phyloP scores from a whole-genome alignment of 2,329 filamentous ascomycete species.

The Ambrosiella beaveri region DNA sequence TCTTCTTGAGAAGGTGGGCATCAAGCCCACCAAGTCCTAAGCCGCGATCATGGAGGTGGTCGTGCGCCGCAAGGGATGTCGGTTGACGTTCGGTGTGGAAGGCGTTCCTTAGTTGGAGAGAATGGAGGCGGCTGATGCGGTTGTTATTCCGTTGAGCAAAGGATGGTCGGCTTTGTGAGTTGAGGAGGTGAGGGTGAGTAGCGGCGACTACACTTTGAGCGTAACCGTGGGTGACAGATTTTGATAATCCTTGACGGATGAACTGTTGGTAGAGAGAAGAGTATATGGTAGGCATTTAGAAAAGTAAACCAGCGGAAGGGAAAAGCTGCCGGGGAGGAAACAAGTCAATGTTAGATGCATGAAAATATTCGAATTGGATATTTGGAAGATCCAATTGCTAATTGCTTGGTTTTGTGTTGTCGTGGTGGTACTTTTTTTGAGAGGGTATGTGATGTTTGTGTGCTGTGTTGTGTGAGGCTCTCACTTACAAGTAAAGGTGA shows the following conservation, averaged over 20 bases:
- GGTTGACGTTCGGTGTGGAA: conserved; percentile 45
- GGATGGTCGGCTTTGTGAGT: conserved; percentile 49
- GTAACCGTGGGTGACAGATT: conserved; percentile 95
- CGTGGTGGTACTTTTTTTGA: neutral
- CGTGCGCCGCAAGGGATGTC: conserved; percentile 29
- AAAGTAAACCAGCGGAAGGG: conserved; percentile 32
- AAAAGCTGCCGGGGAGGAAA: neutral
- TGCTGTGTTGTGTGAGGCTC: neutral
- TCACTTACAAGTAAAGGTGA: conserved; percentile 29
- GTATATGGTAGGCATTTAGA: conserved; percentile 79
- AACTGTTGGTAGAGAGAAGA: conserved; percentile 58
- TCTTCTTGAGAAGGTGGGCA: conserved; percentile 78
- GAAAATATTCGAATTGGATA: neutral
- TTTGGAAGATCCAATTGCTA: conserved; percentile 20
- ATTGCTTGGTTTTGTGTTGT: neutral
- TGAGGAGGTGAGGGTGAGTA: conserved; percentile 62
- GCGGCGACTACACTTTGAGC: conserved; percentile 94
- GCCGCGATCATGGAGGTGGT: conserved; percentile 34
- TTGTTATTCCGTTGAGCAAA: conserved; percentile 41
- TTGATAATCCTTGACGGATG: conserved; percentile 87
- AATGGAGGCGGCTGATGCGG: conserved; percentile 35
- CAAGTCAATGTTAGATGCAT: too few species aligned
- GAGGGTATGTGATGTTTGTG: neutral
- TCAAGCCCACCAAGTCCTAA: conserved; percentile 50
- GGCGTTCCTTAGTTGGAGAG: conserved; percentile 52